Base-by-base conservation (phyloP, 441 rosid genomes). In the Rhodomyrtus psidioides region DNA sequence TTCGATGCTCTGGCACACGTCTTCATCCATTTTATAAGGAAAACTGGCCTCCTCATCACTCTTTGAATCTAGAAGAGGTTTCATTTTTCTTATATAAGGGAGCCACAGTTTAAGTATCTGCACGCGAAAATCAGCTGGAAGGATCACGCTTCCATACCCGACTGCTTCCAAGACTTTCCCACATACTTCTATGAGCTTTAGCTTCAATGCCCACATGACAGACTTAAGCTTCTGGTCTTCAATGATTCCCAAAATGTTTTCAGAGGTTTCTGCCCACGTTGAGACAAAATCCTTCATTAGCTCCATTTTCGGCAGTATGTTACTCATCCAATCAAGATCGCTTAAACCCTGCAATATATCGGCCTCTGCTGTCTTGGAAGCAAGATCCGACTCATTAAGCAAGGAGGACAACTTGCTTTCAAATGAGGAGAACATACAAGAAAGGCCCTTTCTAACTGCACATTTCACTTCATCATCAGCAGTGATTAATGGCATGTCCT, bases 91-190 rank as follows among this genome's bases (percentile, higher is more conserved):
- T 85, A 96, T 92, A 79, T 92, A 96, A 85, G 98, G 99, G 59
- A 96, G 91, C 99, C 99, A 96, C 44, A 90, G 75, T 90, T 90
- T 94, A 14, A 96, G 83, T 86, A 96, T 88, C 83, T 89, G 88
- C 83, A 92, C 86, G 26, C 99, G 88, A 83, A 34, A 90, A 82
- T 87, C 87, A 4, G 95, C 91, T 30, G 96, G 91, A 83, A 95
- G 92, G 83, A 95, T 92, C 88, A 96, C 99, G 1, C 82, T 91
- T 13, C 99, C 99, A 65, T 96, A 96, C 46, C 98, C 98, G 13
- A 95, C 98, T 2, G 98, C 98, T 87, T 96, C 98, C 86, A 96
- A 86, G 34, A 94, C 94, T 91, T 96, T 97, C 70, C 93, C 96
- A 4, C 96, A 94, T 85, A 96, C 86, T 91, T 94, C 96, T 82